Base-by-base conservation (phyloP, 106 monocot genomes). In the Dioscorea zingiberensis region DNA sequence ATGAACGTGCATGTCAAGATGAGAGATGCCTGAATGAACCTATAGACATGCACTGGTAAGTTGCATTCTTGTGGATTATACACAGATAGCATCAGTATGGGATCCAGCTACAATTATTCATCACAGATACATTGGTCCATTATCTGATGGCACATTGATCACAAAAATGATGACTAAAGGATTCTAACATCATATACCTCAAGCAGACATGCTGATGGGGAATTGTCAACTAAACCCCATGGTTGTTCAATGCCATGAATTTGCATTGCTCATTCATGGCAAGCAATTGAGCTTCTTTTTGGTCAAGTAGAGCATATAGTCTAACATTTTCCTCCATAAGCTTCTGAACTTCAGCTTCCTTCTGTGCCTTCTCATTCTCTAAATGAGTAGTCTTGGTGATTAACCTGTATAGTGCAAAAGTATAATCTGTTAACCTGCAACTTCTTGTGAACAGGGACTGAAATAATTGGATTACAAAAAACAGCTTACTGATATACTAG, bases 251-350 rank as follows among this genome's bases (percentile, higher is more conserved):
- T 18, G 83, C 87, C 90, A 94, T 90, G 63, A 87, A 94, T 69
- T 94, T 94, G 86, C 84, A 94, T 70, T 94, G 89, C 69, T 87
- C 94, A 70, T 83, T 94, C 85, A 94, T 87, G 18, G 94, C 90
- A 18, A 80, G 59, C 23, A 94, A 75, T 61, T 94, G 85, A 10
- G 90, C 83, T 49, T 94, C 94, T 63, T 94, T 94, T 72, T 87
- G 82, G 59, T 90, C 94, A 26, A 94, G 66, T 53, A 78, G 63
- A 47, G 82, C 76, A 63, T 78, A 80, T 63, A 94, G 62, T 57
- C 71, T 72, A 18, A 90, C 80, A 78, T 94, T 94, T 61, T 94
- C 90, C 25, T 85, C 82, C 73, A 94, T 70, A 17, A 94, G 77
- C 44, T 82, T 80, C 70, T 85, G 82, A 70, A 87, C 82, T 71